Percentiles rank a stretch among this genome's conserved stretches.
phyloP scores from a whole-genome alignment of 1,284 basidiomycete species.

The Microbotryum violaceum region DNA sequence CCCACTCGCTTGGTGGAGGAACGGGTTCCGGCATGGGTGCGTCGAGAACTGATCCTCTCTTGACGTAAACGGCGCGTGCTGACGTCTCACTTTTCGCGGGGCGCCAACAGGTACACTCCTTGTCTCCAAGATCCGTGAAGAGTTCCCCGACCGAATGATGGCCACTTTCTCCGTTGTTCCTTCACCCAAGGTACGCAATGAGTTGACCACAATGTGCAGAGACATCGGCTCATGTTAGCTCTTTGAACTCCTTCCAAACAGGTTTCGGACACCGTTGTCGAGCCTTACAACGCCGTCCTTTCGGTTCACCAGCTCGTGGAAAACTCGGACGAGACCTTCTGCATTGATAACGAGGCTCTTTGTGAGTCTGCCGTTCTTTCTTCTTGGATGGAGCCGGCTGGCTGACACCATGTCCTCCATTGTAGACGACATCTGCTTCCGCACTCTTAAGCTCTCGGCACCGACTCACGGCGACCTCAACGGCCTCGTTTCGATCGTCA shows the following conservation, averaged over 20 bases:
- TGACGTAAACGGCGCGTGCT: too few species aligned
- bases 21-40: slow-evolving; percentile 54
- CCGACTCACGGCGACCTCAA: slow-evolving; percentile 96
- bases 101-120: slow-evolving; percentile 45
- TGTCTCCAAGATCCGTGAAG: slow-evolving; percentile 54
- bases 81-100: not conserved
- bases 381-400: not conserved
- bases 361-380: slow-evolving; percentile 38
- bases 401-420: not conserved
- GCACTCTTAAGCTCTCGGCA: slow-evolving; percentile 85
- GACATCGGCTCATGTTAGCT: slow-evolving; percentile 33
- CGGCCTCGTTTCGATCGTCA: slow-evolving; percentile 93
- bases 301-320: slow-evolving; percentile 57
- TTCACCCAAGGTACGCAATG: not conserved
- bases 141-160: slow-evolving; percentile 59
- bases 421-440: slow-evolving; percentile 84
- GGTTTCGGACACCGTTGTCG: slow-evolving; percentile 48
- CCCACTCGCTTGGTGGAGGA: slow-evolving; percentile 54
- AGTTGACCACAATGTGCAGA: slow-evolving; percentile 46
- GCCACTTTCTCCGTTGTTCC: slow-evolving; percentile 54
- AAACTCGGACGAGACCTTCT: slow-evolving; percentile 57
- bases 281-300: slow-evolving; percentile 57
- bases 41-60: not conserved
- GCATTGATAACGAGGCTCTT: slow-evolving; percentile 89
- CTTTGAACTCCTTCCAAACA: slow-evolving; percentile 55